Evolutionary conservation across 1,284 basidiomycete genomes (phyloP), one percentile per base, ranked within the genome.

Genomic region (Pseudozyma sp.): DNA sequence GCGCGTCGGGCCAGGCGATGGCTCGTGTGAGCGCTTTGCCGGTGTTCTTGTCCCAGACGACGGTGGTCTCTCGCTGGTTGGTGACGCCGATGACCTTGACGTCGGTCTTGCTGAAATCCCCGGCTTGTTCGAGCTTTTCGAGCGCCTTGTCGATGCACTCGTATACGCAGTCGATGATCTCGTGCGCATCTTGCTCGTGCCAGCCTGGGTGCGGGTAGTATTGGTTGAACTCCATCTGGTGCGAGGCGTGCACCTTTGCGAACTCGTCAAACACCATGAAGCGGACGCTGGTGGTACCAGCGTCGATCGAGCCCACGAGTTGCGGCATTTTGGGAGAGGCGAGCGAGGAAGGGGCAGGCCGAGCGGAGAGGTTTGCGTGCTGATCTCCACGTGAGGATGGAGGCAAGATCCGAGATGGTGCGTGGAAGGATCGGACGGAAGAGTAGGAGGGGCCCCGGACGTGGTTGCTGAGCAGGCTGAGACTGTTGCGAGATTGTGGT

Each of bases 41-140:
- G 1, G 94, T 96, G 80, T 88, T 88, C 72, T 91, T 89, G 84
- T 93, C 93, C 97, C 97, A 99, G 11, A 91, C 93, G 17, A 98
- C 90, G 1, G 95, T 91, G 5, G 97, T 99, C 85, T 99, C 96
- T 64, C 97, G 90, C 87, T 99, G 96, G 84, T 97, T 99, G 51
- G 96, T 98, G 86, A 99, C 93, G 40, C 95, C 96, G 76, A 99
- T 93, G 65, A 92, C 92, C 85, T 95, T 96, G 84, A 99, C 87
- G 83, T 93, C 92, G 55, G 89, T 88, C 79, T 89, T 89, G 13
- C 88, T 86, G 88, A 90, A 93, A 3, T 94, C 93, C 17, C 88
- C 87, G 52, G 58, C 86, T 16, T 72, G n/a, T 81, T 94, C 92
- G 72, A 99, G 88, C 67, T 89, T 87, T 78, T 89, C 88, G 56